Percentiles rank a stretch among this genome's conserved stretches.
Conservation (phyloP, 1,284 basidiomycete species). For the Pisolithus thermaeus region DNA sequence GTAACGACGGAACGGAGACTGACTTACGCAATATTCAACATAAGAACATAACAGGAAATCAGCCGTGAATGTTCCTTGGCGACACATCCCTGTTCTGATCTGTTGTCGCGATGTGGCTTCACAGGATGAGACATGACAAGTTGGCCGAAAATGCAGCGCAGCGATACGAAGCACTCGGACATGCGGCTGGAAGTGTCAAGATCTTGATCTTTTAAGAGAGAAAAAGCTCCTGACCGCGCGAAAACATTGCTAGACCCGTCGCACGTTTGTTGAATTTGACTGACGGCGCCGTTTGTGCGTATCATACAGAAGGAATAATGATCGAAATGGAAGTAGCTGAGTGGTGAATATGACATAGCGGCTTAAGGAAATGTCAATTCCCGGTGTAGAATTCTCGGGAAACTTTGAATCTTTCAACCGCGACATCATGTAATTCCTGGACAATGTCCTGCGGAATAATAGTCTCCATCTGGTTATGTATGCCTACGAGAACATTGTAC, state of each 20-base stretch:
- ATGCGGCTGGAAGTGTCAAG: too few relatives aligned
- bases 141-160: too few relatives aligned
- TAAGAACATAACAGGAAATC: too few relatives aligned
- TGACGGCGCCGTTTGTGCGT: conserved; percentile 1
- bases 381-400: conserved; percentile 20
- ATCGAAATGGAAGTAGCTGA: neutral
- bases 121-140: too few relatives aligned
- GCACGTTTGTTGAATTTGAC: conserved; percentile 1
- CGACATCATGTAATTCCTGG: conserved; percentile 42
- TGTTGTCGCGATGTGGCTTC: too few relatives aligned
- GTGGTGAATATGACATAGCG: neutral
- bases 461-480: neutral
- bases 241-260: neutral
- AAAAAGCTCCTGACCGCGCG: neutral
- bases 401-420: conserved; percentile 31
- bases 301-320: neutral
- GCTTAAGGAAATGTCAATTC: conserved; percentile 6
- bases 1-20: too few relatives aligned
- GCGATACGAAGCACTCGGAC: too few relatives aligned
- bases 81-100: too few relatives aligned
- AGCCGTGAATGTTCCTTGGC: too few relatives aligned
- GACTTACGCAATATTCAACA: too few relatives aligned
- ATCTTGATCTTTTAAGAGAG: neutral
- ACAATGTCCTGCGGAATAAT: conserved; percentile 40
- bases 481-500: conserved; percentile 10